phyloP scores from a whole-genome alignment of 129 eudicot genomes.

The Scalesia atractyloides region DNA sequence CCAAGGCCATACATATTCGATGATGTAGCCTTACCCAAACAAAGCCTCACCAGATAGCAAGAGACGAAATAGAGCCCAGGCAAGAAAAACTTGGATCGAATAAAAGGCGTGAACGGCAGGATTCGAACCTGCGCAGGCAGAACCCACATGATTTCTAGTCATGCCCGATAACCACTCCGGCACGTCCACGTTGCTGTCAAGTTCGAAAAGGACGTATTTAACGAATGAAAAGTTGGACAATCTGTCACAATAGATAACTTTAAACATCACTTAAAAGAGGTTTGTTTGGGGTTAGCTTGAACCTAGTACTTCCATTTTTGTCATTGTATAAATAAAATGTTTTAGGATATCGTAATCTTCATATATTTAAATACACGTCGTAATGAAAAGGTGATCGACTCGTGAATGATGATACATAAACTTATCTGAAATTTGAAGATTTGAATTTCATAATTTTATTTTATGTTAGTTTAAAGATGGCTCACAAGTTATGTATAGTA shows the following conservation, averaged over 20 bases:
- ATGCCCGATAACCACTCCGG: conserved; percentile 99
- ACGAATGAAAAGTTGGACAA: too few relatives aligned
- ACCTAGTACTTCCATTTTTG: too few relatives aligned
- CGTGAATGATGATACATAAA: background rate
- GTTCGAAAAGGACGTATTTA: too few relatives aligned
- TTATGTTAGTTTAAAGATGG: too few relatives aligned
- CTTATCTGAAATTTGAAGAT: background rate
- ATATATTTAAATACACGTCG: too few relatives aligned
- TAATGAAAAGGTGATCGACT: too few relatives aligned
- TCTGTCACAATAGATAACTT: too few relatives aligned
- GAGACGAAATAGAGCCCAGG: background rate
- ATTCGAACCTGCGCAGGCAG: conserved; percentile 99
- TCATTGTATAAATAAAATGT: too few relatives aligned
- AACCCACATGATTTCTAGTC: conserved; percentile 99
- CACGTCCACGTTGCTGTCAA: conserved; percentile 59
- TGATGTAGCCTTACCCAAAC: background rate
- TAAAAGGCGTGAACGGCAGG: conserved; percentile 76
- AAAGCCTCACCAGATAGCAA: conserved; percentile 4
- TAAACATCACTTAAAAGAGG: too few relatives aligned
- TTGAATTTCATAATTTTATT: background rate
- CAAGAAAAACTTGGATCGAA: background rate
- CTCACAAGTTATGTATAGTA: background rate
- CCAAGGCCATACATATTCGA: background rate
- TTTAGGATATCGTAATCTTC: too few relatives aligned
- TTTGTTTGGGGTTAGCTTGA: too few relatives aligned